Evolutionary conservation across 345 rosid genomes (phyloP), one percentile per base, ranked within the genome.

Genomic region (Aquilaria sinensis): DNA sequence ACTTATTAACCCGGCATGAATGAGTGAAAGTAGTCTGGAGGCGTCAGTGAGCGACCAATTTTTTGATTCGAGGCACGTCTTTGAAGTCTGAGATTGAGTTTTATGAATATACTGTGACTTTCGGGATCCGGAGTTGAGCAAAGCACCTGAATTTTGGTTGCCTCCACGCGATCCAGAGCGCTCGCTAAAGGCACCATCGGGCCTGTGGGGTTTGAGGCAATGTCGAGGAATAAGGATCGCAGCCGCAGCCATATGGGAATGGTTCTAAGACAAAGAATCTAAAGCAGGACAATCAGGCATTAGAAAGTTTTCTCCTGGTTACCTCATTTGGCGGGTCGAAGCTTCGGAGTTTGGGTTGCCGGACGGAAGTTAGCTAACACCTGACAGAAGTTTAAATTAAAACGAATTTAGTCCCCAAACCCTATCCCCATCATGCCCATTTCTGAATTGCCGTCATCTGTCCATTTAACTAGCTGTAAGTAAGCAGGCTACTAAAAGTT

Each of bases 1-100:
- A 0, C 70, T 78, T 79, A 84, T 69, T 0, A 74, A 71, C 23
- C 90, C 85, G 0, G 81, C 77, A 51, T 73, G 77, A 9, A 69
- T 76, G 1, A 72, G 53, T 0, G 12, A 56, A 2, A 12, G 31
- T 5, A 82, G 74, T 4, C 43, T 37, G 43, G 43, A 9, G 46
- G 77, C 63, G 16, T 79, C 73, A 2, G 74, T 73, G 61, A 73
- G 69, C 0, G 41, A 46, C 48, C 74, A 66, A 61, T 59, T 65
- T 13, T 70, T 57, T 3, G 64, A 60, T 15, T 65, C 63, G 15
- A 48, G 34, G 5, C 33, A 53, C 12, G 57, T 53, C 57, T 71
- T 63, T 9, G 67, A 47, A n/a, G 37, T 14, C 6, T 31, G 32
- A 1, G 55, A 11, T 47, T 45, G 71, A 2, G 32, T 43, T 12